Percentiles rank a stretch among this genome's conserved stretches.
Evolutionary conservation across 495 filamentous ascomycete genomes (phyloP).

Genomic region (Pyronema omphalodes): DNA sequence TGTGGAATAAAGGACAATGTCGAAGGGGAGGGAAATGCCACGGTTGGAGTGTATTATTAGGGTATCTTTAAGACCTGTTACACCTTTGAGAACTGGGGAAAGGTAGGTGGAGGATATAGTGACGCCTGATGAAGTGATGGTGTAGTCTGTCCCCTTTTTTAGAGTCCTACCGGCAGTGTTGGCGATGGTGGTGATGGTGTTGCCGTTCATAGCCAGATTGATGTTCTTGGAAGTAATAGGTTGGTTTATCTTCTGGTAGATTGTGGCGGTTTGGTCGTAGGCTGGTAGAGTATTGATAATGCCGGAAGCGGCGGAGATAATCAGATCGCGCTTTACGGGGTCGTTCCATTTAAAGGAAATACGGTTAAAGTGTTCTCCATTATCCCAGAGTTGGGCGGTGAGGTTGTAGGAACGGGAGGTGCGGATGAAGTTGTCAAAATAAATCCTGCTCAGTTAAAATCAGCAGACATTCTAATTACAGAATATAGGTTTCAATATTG

Average conservation of each 20-base stretch:
- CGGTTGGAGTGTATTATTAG: conserved; percentile 35
- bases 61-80: conserved; percentile 31
- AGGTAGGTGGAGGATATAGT: conserved; percentile 34
- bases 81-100: conserved; percentile 24
- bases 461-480: too few species aligned
- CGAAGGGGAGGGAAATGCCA: conserved; percentile 30
- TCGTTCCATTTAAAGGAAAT: conserved; percentile 33
- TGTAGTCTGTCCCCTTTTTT: conserved; percentile 29
- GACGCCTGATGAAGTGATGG: conserved; percentile 29
- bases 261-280: conserved; percentile 22
- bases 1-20: conserved; percentile 34
- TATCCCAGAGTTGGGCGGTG: conserved; percentile 39
- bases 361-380: conserved; percentile 35
- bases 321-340: conserved; percentile 30
- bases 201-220: conserved; percentile 37
- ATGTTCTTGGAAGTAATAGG: conserved; percentile 28
- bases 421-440: conserved; percentile 35
- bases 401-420: conserved; percentile 30
- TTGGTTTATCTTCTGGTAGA: conserved; percentile 33
- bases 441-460: conserved; percentile 23
- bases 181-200: conserved; percentile 31
- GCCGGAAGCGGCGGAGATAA: conserved; percentile 29
- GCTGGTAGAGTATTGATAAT: conserved; percentile 33
- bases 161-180: conserved; percentile 26
- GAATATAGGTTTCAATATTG: too few species aligned